Evolutionary conservation across 2,329 filamentous ascomycete species (phyloP), one percentile per base, ranked within the genome.

Genomic region (Diaporthe batatas): DNA sequence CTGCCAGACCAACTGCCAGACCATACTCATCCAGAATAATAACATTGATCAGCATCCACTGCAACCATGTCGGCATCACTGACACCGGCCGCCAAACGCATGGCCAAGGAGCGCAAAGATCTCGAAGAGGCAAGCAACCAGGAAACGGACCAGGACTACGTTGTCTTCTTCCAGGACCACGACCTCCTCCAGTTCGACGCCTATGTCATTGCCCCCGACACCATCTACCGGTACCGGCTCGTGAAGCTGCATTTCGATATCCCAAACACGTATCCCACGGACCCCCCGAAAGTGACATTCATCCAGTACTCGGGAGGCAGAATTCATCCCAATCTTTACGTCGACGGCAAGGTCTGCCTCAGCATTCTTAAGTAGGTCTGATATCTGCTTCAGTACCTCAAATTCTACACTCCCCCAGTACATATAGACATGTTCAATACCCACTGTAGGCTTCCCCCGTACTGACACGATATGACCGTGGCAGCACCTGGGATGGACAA

Each of bases 51-150:
- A 29, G 29, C 21, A 36, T 11, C 39, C 6, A 42, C 1, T 42
- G 39, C 39, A 42, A n/a, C 55, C 55, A 59, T 59, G 57, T n/a
- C 16, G n/a, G 7, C 23, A 59, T 6, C n/a, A 44, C 36, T 59
- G 8, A 8, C 8, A 8, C 34, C n/a, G 6, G 57, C 14, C 14
- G 16, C 23, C 57, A 59, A 59, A 44, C 57, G 57, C 2, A 59
- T 59, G 57, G 57, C 57, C 23, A 29, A 59, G 36, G 57, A 59
- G 57, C 57, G 57, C 57, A 36, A 44, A 29, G 57, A 59, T 6
- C 57, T 59, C 11, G 57, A 59, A 23, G 21, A 44, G 57, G 57
- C 57, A 44, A 59, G 57, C 57, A 42, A 8, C 23, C 57, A 59
- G 21, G 57, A 59, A 2, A 10, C 12, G 36, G 18, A 29, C 23